Conservation (phyloP, 345 rosid species). For the Arabis alpina region DNA sequence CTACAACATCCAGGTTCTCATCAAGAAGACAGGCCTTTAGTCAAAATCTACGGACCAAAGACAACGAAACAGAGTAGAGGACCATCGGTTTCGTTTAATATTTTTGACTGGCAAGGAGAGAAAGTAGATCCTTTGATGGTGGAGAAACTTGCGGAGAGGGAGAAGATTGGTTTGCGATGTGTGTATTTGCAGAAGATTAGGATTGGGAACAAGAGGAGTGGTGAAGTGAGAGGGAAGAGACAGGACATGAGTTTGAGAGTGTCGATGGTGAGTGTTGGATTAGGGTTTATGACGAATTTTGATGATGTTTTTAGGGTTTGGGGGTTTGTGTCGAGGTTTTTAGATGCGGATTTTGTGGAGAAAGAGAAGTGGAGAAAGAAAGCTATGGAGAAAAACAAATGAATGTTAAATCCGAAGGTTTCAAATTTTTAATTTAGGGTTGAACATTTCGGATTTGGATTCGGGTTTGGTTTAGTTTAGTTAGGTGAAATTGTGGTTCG, state of each 20-base stretch:
- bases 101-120: conserved; percentile 90
- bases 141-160: conserved; percentile 77
- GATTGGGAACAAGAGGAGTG: conserved; percentile 26
- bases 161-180: conserved; percentile 56
- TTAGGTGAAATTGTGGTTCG: conserved; percentile 4
- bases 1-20: conserved; percentile 65
- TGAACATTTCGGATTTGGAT: conserved; percentile 17
- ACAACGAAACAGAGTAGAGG: conserved; percentile 54
- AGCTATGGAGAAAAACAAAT: conserved; percentile 53
- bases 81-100: conserved; percentile 70
- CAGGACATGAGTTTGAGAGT: conserved; percentile 29
- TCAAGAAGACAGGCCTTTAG: conserved; percentile 44
- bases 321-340: conserved; percentile 73
- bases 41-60: conserved; percentile 76
- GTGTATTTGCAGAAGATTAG: conserved; percentile 59
- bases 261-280: conserved; percentile 60
- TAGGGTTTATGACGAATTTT: conserved; percentile 77
- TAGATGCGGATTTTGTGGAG: conserved; percentile 95
- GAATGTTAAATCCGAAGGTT: conserved; percentile 1
- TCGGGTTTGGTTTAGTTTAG: conserved; percentile 11
- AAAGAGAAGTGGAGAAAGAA: conserved; percentile 87
- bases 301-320: conserved; percentile 79
- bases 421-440: background rate
- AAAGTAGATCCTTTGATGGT: conserved; percentile 68
- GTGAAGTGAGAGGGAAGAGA: background rate